A percentile compares a stretch with the other conserved stretches of the same genome.
Conservation (phyloP, 306 rosid genomes). For the Cucurbita moschata region DNA sequence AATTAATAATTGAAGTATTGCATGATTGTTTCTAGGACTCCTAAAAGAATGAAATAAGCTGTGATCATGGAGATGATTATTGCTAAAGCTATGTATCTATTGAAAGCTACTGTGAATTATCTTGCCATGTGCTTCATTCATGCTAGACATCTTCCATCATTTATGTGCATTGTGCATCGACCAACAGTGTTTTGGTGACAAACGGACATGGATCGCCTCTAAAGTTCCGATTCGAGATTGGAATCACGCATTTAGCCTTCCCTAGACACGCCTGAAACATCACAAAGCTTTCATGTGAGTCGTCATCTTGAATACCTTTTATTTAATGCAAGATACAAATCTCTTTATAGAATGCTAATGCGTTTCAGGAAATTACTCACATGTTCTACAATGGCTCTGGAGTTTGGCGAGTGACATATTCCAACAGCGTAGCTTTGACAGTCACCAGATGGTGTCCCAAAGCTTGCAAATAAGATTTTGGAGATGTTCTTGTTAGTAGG, state of each 20-base stretch:
- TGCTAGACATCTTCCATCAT: neutral
- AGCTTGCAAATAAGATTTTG: conserved; percentile 31
- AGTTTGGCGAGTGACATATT: conserved; percentile 23
- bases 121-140: neutral
- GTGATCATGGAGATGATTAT: neutral
- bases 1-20: neutral
- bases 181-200: conserved; percentile 22
- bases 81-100: neutral
- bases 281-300: neutral
- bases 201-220: conserved; percentile 32
- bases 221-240: conserved; percentile 14
- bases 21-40: neutral
- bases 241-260: conserved; percentile 23
- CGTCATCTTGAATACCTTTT: neutral
- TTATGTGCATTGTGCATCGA: conserved; percentile 30
- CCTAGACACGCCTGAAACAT: conserved; percentile 31
- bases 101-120: neutral
- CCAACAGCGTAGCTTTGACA: conserved; percentile 20
- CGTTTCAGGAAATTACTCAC: conserved; percentile 9
- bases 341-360: neutral
- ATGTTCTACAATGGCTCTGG: conserved; percentile 17
- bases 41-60: neutral
- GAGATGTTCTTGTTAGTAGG: conserved; percentile 25
- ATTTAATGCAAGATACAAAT: neutral
- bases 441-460: conserved; percentile 33